phyloP scores from a whole-genome alignment of 2,329 filamentous ascomycete species.

The Sporothrix brunneoviolacea region DNA sequence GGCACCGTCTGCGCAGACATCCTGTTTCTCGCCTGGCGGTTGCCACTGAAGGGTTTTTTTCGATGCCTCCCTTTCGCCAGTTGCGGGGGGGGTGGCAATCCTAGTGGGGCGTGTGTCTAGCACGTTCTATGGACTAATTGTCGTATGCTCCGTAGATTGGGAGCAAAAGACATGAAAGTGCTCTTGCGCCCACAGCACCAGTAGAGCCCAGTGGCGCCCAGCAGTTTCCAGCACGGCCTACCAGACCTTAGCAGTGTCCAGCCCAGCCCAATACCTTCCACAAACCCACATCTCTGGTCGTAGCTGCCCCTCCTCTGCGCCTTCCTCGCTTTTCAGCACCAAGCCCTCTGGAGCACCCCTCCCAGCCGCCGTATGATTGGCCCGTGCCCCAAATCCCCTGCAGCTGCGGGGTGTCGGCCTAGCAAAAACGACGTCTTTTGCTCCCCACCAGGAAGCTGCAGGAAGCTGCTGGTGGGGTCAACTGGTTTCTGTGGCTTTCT shows the following conservation, averaged over 20 bases:
- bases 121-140: no score
- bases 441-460: slow-evolving; percentile 7
- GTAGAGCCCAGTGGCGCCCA: not conserved
- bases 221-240: not conserved
- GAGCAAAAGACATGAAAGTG: no score
- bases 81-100: slow-evolving; percentile 3
- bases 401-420: slow-evolving; percentile 10
- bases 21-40: not conserved
- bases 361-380: slow-evolving; percentile 1
- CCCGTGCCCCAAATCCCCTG: slow-evolving; percentile 3
- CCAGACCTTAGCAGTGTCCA: not conserved
- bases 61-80: not conserved
- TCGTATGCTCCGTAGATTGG: no score
- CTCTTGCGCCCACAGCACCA: not conserved
- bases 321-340: no score
- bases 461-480: slow-evolving; percentile 17
- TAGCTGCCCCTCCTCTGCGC: not conserved
- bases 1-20: no score
- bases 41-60: not conserved
- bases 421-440: not conserved
- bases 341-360: not conserved
- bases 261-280: slow-evolving; percentile 5
- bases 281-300: slow-evolving; percentile 1
- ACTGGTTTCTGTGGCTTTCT: slow-evolving; percentile 18
- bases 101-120: no score